These are phyloP conservation scores for Malus orientalis DNA, from an alignment of 306 rosid genomes.

Conservation along the genomic window DNA sequence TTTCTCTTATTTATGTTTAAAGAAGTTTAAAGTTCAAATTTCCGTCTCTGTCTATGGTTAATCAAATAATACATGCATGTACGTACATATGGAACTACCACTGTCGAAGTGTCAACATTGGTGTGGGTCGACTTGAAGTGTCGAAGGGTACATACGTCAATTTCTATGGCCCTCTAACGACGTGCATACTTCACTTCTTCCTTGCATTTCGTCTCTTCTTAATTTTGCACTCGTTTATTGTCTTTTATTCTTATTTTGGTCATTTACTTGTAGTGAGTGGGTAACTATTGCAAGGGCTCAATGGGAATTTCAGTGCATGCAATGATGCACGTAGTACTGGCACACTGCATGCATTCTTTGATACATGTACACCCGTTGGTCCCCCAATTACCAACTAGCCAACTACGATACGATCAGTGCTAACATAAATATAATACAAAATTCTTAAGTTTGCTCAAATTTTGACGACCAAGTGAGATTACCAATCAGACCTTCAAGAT, in stretches of 20 bases:
- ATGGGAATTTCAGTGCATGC: background rate
- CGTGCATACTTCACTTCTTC: background rate
- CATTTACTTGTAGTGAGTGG: background rate
- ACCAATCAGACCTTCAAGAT: too few species aligned
- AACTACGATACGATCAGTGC: too few species aligned
- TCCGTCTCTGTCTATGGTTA: background rate
- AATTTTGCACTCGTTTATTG: too few species aligned
- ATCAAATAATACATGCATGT: background rate
- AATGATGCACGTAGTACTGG: background rate
- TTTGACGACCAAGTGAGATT: too few species aligned
- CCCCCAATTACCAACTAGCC: background rate
- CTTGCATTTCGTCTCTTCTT: too few species aligned
- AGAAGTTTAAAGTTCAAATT: too few species aligned
- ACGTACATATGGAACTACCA: background rate
- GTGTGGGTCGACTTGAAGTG: too few species aligned
- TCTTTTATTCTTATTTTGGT: too few species aligned
- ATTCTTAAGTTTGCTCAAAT: too few species aligned
- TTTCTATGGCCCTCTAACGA: background rate
- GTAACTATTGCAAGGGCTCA: background rate
- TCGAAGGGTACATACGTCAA: background rate
- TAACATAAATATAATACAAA: background rate
- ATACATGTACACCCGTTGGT: background rate
- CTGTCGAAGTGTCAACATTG: too few species aligned
- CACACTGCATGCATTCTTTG: background rate
- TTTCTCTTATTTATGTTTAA: too few species aligned